Percentiles rank a stretch among this genome's conserved stretches.
phyloP scores from a whole-genome alignment of 164 flowering plant genomes.

The Berberis thunbergii region DNA sequence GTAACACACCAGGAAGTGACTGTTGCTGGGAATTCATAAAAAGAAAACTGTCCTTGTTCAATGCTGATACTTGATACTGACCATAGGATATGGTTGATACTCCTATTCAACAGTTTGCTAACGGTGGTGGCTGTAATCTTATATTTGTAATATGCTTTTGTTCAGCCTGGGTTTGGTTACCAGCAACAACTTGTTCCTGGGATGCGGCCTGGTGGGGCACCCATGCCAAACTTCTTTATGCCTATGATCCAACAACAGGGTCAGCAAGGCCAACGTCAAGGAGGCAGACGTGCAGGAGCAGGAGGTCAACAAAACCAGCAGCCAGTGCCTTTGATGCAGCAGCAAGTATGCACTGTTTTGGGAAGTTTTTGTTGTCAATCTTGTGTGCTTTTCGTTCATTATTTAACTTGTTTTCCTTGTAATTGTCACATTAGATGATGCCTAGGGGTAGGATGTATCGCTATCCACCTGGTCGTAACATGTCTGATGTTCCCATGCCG shows the following conservation, averaged over 20 bases:
- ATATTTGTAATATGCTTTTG: neutral
- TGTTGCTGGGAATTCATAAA: too few species aligned
- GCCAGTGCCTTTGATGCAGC: constrained; percentile 58
- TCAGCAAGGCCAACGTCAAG: constrained; percentile 58
- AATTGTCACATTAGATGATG: constrained; percentile 28
- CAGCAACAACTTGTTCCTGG: constrained; percentile 85
- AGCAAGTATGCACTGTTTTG: constrained; percentile 36
- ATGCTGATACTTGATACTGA: too few species aligned
- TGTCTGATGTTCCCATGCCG: constrained; percentile 44
- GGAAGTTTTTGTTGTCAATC: neutral
- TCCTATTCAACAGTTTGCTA: too few species aligned
- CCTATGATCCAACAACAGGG: constrained; percentile 66
- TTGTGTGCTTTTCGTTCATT: neutral
- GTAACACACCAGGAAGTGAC: too few species aligned
- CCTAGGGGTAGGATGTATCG: constrained; percentile 63
- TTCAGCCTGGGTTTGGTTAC: constrained; percentile 74
- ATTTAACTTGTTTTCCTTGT: neutral
- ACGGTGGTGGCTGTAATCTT: neutral
- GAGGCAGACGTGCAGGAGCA: constrained; percentile 51
- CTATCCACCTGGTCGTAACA: constrained; percentile 50
- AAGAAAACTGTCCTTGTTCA: too few species aligned
- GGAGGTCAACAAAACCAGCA: constrained; percentile 51
- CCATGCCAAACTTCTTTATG: constrained; percentile 63
- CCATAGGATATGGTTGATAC: too few species aligned
- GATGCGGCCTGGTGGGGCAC: constrained; percentile 71